Evolutionary conservation across 768 basidiomycete genomes (phyloP).

Genomic region (Gloeophyllum trabeum): DNA sequence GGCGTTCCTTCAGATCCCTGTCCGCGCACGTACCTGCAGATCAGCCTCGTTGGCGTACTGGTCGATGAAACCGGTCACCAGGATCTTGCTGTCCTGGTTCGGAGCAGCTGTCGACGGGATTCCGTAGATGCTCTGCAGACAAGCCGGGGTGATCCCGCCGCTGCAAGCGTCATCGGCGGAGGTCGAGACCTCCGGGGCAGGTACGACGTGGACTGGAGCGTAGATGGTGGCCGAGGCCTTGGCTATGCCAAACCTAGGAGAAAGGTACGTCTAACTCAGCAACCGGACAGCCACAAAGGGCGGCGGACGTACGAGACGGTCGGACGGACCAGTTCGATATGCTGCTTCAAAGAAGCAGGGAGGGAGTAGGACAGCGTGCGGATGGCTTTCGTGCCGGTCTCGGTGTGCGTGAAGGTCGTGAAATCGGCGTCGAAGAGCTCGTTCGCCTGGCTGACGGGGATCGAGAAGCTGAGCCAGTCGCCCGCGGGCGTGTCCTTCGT

Average conservation of each 20-base stretch:
- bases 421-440: constrained; percentile 23
- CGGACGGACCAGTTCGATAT: constrained; percentile 21
- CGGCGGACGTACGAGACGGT: constrained; percentile 14
- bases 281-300: not conserved
- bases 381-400: constrained; percentile 16
- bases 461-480: constrained; percentile 23
- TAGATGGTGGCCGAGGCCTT: not conserved
- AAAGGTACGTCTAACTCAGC: not conserved
- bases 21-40: constrained; percentile 11
- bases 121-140: constrained; percentile 22
- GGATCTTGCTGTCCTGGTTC: constrained; percentile 13
- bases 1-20: no score
- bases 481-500: constrained; percentile 13
- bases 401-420: constrained; percentile 19
- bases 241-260: not conserved
- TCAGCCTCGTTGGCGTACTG: constrained; percentile 20
- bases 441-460: constrained; percentile 23
- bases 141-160: constrained; percentile 19
- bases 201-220: not conserved
- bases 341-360: constrained; percentile 17
- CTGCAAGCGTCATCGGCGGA: constrained; percentile 11
- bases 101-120: constrained; percentile 21
- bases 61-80: constrained; percentile 19
- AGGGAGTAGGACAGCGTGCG: constrained; percentile 27
- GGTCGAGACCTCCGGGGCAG: constrained; percentile 1